phyloP scores from a whole-genome alignment of 768 basidiomycete genomes.

The Boletus subcaerulescens region DNA sequence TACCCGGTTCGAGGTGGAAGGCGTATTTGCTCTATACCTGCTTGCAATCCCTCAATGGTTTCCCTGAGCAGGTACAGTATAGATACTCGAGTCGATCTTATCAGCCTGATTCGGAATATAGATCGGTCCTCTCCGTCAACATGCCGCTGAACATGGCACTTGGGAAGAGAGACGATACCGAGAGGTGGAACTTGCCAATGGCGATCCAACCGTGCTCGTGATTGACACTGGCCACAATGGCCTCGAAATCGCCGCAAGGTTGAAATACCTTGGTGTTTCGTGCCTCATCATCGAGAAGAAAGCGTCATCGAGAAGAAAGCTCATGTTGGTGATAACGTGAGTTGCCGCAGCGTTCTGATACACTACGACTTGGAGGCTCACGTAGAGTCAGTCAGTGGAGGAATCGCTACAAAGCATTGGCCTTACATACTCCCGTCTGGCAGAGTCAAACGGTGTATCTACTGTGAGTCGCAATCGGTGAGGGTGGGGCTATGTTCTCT shows the following conservation, averaged over 20 bases:
- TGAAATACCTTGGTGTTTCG: constrained; percentile 57
- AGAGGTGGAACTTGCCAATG: constrained; percentile 37
- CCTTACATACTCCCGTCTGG: constrained; percentile 54
- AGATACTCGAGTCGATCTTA: too few species aligned
- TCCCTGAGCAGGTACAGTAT: constrained; percentile 29
- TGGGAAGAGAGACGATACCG: constrained; percentile 42
- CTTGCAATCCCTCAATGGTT: constrained; percentile 54
- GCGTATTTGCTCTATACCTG: constrained; percentile 59
- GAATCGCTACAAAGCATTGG: constrained; percentile 55
- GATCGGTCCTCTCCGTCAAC: background rate
- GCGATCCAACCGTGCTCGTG: constrained; percentile 56
- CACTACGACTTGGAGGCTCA: background rate
- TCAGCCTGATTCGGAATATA: background rate
- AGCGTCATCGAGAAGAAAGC: too few species aligned
- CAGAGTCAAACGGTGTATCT: constrained; percentile 57
- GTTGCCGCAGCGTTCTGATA: background rate
- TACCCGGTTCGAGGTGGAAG: constrained; percentile 47
- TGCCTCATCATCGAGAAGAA: constrained; percentile 60
- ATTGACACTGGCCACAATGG: constrained; percentile 69
- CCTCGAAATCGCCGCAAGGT: constrained; percentile 58
- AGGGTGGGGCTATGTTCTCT: too few species aligned
- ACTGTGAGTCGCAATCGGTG: constrained; percentile 33
- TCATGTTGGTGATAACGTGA: constrained; percentile 47
- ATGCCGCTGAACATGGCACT: constrained; percentile 15
- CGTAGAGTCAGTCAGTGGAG: constrained; percentile 45